phyloP scores from a whole-genome alignment of 78 protist species.

The Bodo saltans region DNA sequence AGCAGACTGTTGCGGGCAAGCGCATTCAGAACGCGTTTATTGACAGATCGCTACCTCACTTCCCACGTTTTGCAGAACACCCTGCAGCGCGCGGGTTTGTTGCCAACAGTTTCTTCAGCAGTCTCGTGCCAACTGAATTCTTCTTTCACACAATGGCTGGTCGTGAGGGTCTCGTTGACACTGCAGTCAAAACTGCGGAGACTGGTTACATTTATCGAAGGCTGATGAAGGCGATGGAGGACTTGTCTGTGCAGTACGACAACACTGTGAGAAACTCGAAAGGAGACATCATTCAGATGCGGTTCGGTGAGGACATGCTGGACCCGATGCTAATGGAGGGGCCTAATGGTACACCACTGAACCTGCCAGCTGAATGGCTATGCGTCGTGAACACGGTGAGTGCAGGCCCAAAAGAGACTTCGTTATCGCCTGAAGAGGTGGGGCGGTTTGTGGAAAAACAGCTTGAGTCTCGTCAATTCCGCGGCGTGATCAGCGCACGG shows the following conservation, averaged over 20 bases:
- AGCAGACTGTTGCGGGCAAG: conserved; percentile 91
- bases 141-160: conserved; percentile 99
- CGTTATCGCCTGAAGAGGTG: background rate
- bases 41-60: conserved; percentile 95
- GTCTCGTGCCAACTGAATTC: conserved; percentile 92
- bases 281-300: conserved; percentile 60
- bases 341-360: conserved; percentile 8
- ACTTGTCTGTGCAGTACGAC: conserved; percentile 87
- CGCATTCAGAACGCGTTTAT: conserved; percentile 96
- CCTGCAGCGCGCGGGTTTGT: conserved; percentile 97
- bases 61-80: conserved; percentile 37
- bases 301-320: conserved; percentile 97
- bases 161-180: conserved; percentile 93
- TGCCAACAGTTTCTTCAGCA: conserved; percentile 90
- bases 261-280: conserved; percentile 79
- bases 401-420: background rate
- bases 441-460: background rate
- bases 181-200: conserved; percentile 99
- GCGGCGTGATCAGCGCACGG: background rate
- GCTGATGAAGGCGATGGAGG: conserved; percentile 89
- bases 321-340: conserved; percentile 71
- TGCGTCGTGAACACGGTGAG: background rate
- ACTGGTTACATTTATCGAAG: conserved; percentile 97
- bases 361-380: conserved; percentile 15
- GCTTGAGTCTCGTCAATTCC: background rate